These are phyloP conservation scores for Pterulicium gracile DNA, from an alignment of 1,284 basidiomycete species.

Conservation along the genomic window DNA sequence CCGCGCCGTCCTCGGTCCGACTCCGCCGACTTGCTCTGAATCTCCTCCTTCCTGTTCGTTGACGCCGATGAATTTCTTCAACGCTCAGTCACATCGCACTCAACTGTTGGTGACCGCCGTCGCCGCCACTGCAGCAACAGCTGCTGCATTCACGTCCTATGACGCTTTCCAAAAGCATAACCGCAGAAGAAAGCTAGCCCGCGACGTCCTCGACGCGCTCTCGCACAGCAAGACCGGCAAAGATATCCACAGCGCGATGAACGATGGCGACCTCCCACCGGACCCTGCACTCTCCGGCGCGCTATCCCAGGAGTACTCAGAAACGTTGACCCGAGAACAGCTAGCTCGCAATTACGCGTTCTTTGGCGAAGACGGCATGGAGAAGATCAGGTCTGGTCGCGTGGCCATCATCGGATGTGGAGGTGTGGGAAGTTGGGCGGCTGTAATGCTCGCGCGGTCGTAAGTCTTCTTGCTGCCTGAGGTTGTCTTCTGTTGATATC, in stretches of 20 bases:
- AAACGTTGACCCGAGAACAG: conserved; percentile 2
- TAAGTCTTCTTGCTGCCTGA: conserved; percentile 27
- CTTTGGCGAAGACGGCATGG: conserved; percentile 87
- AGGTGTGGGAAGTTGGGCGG: conserved; percentile 93
- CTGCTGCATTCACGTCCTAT: conserved; percentile 44
- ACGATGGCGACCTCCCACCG: not conserved
- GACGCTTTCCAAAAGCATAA: conserved; percentile 34
- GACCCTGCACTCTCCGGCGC: not conserved
- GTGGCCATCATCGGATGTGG: conserved; percentile 93
- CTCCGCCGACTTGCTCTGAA: not conserved
- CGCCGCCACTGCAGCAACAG: conserved; percentile 52
- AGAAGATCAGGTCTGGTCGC: conserved; percentile 59
- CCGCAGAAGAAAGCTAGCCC: conserved; percentile 42
- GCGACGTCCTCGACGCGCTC: conserved; percentile 30
- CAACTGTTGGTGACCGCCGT: conserved; percentile 55
- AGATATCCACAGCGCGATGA: not conserved
- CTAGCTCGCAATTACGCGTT: conserved; percentile 77
- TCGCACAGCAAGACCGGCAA: conserved; percentile 1
- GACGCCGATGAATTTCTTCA: not conserved
- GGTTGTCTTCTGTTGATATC: conserved; percentile 1
- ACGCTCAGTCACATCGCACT: conserved; percentile 23
- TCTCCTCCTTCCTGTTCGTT: not conserved
- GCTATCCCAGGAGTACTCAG: not conserved
- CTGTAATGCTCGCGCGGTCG: conserved; percentile 88
- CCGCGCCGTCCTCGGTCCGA: no score